phyloP scores from a whole-genome alignment of 805 yeast genomes.

The Teunomyces barrocoloradensis region DNA sequence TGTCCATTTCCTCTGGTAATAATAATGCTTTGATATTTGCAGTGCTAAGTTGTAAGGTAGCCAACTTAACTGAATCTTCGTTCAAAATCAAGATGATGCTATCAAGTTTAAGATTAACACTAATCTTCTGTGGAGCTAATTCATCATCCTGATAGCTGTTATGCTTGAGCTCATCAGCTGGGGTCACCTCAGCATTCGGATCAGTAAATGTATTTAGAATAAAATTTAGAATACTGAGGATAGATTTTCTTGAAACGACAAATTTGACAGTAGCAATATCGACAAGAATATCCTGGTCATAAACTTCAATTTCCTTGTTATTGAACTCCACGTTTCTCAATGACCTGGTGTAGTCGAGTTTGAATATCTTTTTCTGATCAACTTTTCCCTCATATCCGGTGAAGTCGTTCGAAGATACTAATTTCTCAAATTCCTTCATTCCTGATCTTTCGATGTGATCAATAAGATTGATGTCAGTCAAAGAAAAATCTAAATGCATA shows the following conservation, averaged over 20 bases:
- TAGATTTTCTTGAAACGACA: slow-evolving; percentile 72
- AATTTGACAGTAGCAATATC: slow-evolving; percentile 75
- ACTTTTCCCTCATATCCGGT: slow-evolving; percentile 18
- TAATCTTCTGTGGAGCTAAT: slow-evolving; percentile 70
- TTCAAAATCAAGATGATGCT: slow-evolving; percentile 73
- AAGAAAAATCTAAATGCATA: slow-evolving; percentile 62
- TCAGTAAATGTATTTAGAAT: slow-evolving; percentile 83
- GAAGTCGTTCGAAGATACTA: slow-evolving; percentile 63
- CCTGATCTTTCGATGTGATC: slow-evolving; percentile 70
- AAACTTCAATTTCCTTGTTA: slow-evolving; percentile 57
- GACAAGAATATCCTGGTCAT: slow-evolving; percentile 72
- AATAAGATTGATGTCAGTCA: slow-evolving; percentile 66
- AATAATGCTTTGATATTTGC: slow-evolving; percentile 67
- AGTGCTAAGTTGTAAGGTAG: slow-evolving; percentile 71
- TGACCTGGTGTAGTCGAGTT: slow-evolving; percentile 53
- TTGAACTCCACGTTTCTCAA: slow-evolving; percentile 59
- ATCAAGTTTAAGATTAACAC: slow-evolving; percentile 64
- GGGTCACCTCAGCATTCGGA: slow-evolving; percentile 64
- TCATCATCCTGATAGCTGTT: slow-evolving; percentile 56
- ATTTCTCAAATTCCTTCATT: slow-evolving; percentile 59
- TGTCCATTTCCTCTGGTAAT: slow-evolving; percentile 74
- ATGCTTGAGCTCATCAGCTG: slow-evolving; percentile 70
- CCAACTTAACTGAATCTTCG: slow-evolving; percentile 80
- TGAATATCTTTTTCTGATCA: slow-evolving; percentile 49
- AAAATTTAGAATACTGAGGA: slow-evolving; percentile 76